These are phyloP conservation scores for Colletotrichum coccodes DNA, from an alignment of 2,329 filamentous ascomycete genomes.

Conservation along the genomic window DNA sequence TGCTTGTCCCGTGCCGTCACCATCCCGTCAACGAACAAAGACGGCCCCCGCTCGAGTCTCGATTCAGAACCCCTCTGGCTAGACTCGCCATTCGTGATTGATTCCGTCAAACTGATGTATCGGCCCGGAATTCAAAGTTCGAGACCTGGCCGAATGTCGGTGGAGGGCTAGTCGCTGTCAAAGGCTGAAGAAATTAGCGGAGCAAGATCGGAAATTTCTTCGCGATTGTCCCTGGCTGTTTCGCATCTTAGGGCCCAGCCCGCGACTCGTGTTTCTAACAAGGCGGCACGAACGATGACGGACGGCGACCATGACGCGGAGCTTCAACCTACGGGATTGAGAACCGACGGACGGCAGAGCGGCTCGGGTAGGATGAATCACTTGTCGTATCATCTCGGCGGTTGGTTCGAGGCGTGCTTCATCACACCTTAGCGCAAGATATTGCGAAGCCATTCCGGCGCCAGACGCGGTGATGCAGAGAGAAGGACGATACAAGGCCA, in stretches of 20 bases:
- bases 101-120: background rate
- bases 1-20: slow-evolving; percentile 14
- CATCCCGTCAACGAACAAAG: slow-evolving; percentile 4
- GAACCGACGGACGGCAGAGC: background rate
- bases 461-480: slow-evolving; percentile 7
- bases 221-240: background rate
- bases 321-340: background rate
- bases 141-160: background rate
- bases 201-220: background rate
- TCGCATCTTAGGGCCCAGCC: background rate
- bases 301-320: background rate
- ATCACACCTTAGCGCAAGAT: background rate
- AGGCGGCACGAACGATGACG: background rate
- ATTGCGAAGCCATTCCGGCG: background rate
- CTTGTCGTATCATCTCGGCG: background rate
- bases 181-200: background rate
- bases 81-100: background rate
- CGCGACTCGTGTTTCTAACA: background rate
- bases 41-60: background rate
- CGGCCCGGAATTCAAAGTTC: background rate
- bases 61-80: background rate
- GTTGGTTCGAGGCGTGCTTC: background rate
- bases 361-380: background rate
- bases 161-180: background rate
- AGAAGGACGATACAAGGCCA: background rate